Conservation (phyloP, 163 green algal genomes). For the Scenedesmus sp. region DNA sequence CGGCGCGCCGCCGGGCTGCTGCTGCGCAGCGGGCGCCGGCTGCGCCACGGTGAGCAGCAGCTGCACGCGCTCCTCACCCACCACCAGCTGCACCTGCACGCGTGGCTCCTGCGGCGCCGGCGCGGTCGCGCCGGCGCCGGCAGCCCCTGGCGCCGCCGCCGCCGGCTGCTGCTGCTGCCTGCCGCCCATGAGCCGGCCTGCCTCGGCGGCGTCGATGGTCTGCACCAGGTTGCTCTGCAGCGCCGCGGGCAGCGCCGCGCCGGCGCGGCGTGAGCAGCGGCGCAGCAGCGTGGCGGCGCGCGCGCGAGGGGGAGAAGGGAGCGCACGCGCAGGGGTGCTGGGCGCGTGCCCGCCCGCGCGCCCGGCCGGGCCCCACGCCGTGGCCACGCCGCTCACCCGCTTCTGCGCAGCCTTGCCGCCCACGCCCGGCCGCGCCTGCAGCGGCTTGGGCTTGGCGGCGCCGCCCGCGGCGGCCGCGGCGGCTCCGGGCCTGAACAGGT, state of each 20-base stretch:
- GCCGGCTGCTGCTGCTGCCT: neutral
- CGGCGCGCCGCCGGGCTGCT: slow-evolving; percentile 1
- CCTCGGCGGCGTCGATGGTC: slow-evolving; percentile 15
- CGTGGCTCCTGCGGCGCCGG: neutral
- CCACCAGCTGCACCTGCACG: slow-evolving; percentile 7
- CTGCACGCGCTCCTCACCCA: neutral
- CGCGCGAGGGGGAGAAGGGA: too few species aligned
- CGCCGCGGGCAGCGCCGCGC: too few species aligned
- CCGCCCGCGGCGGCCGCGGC: neutral
- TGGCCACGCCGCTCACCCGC: too few species aligned
- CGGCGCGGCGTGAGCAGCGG: too few species aligned
- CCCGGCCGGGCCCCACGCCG: too few species aligned
- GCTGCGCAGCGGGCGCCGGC: slow-evolving; percentile 9
- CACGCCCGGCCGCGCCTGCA: neutral
- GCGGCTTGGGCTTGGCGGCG: slow-evolving; percentile 18
- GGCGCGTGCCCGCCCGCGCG: too few species aligned
- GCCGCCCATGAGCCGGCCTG: slow-evolving; percentile 17
- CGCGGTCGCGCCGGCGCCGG: neutral
- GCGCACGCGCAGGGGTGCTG: too few species aligned
- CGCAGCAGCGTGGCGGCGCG: too few species aligned
- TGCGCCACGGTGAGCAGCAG: slow-evolving; percentile 2
- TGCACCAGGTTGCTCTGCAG: slow-evolving; percentile 2
- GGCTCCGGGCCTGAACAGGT: slow-evolving; percentile 32
- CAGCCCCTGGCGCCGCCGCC: neutral
- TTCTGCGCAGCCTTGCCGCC: neutral